phyloP scores from a whole-genome alignment of 108 stramenopile species.

The Cyclotella atomus region DNA sequence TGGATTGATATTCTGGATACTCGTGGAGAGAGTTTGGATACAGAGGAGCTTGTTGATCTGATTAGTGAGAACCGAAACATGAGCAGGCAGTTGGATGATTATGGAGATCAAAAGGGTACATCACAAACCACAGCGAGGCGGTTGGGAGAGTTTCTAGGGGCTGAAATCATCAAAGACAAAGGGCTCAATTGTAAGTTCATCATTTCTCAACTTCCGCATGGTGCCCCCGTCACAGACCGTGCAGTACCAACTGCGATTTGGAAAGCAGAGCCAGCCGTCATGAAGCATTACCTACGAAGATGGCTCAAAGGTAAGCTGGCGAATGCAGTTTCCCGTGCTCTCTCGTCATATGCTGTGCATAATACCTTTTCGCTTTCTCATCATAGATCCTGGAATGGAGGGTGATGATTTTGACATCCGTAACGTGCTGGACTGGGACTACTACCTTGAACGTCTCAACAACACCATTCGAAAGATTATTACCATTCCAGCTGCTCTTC shows the following conservation, averaged over 20 bases:
- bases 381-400: conserved; percentile 68
- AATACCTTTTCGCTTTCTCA: background rate
- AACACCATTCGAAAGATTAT: conserved; percentile 98
- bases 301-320: conserved; percentile 80
- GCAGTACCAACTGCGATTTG: conserved; percentile 97
- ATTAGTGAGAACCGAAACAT: conserved; percentile 98
- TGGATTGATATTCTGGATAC: conserved; percentile 99
- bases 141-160: conserved; percentile 97
- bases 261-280: conserved; percentile 88
- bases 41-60: conserved; percentile 95
- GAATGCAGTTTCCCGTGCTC: background rate
- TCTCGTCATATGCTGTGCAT: background rate
- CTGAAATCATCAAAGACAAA: conserved; percentile 97
- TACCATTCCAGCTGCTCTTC: conserved; percentile 98
- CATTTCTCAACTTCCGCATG: conserved; percentile 93
- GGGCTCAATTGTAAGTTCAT: conserved; percentile 98
- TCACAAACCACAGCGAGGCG: conserved; percentile 98
- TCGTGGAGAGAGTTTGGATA: conserved; percentile 89
- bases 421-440: conserved; percentile 96
- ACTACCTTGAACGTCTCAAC: conserved; percentile 95
- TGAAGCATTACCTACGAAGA: conserved; percentile 90
- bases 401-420: conserved; percentile 93
- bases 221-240: conserved; percentile 96
- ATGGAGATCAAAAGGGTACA: conserved; percentile 96
- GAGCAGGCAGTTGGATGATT: conserved; percentile 97